Evolutionary conservation across 2,329 filamentous ascomycete genomes (phyloP).

Genomic region (Nakataea oryzae): DNA sequence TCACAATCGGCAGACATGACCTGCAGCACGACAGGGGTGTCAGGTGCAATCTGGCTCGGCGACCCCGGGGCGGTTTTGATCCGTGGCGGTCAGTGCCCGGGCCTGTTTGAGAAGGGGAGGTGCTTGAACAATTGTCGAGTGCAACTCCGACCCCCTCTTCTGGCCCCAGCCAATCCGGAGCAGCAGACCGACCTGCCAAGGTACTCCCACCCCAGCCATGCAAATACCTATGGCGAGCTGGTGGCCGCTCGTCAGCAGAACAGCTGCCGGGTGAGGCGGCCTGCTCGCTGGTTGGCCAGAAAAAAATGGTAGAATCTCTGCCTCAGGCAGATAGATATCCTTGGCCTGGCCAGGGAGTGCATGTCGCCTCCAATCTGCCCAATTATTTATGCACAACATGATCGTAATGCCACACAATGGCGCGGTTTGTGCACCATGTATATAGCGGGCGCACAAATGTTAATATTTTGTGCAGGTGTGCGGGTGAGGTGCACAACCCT

Average conservation of each 20-base stretch:
- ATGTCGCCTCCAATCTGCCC: background rate
- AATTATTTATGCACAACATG: background rate
- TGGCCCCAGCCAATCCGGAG: background rate
- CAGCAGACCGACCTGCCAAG: background rate
- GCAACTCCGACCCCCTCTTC: too few species aligned
- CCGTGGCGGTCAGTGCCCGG: background rate
- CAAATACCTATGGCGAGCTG: background rate
- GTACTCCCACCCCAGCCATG: background rate
- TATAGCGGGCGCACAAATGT: too few species aligned
- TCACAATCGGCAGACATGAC: background rate
- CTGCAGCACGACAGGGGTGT: background rate
- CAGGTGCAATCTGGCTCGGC: background rate
- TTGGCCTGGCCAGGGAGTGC: background rate
- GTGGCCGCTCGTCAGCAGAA: background rate
- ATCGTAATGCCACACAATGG: background rate
- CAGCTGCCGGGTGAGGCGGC: background rate
- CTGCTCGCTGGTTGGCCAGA: background rate
- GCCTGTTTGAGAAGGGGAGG: background rate
- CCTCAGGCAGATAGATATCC: background rate
- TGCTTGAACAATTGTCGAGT: background rate
- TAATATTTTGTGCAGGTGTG: too few species aligned
- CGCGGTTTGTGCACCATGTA: background rate
- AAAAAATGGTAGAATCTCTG: background rate
- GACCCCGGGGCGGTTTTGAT: background rate
- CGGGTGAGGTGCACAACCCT: background rate